These are phyloP conservation scores for Grammothele lineata DNA, from an alignment of 768 basidiomycete genomes.

Conservation along the genomic window DNA sequence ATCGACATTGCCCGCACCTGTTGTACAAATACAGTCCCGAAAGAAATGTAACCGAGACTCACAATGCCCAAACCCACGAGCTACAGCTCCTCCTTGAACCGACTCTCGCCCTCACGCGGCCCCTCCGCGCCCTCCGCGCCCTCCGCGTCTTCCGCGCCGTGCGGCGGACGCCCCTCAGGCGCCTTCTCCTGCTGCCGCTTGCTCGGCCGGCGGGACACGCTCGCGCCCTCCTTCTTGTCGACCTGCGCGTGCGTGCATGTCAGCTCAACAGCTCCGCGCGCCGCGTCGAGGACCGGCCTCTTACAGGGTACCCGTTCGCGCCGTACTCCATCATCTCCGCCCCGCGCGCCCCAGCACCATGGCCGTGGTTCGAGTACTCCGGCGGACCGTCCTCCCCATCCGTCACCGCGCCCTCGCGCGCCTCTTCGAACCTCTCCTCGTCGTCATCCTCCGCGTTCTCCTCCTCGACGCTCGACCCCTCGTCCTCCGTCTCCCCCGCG, in stretches of 20 bases:
- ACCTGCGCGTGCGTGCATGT: conserved; percentile 28
- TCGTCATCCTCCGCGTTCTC: conserved; percentile 34
- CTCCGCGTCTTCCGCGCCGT: conserved; percentile 9
- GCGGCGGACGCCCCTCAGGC: conserved; percentile 51
- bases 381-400: conserved; percentile 54
- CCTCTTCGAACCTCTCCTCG: conserved; percentile 46
- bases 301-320: conserved; percentile 26
- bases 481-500: conserved; percentile 57
- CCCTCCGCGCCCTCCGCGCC: background rate
- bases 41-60: background rate
- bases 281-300: conserved; percentile 15
- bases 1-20: no score
- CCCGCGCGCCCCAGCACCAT: conserved; percentile 23
- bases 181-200: conserved; percentile 71
- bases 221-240: conserved; percentile 42
- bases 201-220: conserved; percentile 43
- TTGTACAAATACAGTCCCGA: no score
- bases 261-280: background rate
- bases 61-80: background rate
- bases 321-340: conserved; percentile 35
- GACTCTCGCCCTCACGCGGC: conserved; percentile 13
- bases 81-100: conserved; percentile 20
- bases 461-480: conserved; percentile 56
- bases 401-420: conserved; percentile 32
- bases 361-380: conserved; percentile 47